These are phyloP conservation scores for Aspergillus sclerotialis DNA, from an alignment of 2,329 filamentous ascomycete genomes.

Conservation along the genomic window DNA sequence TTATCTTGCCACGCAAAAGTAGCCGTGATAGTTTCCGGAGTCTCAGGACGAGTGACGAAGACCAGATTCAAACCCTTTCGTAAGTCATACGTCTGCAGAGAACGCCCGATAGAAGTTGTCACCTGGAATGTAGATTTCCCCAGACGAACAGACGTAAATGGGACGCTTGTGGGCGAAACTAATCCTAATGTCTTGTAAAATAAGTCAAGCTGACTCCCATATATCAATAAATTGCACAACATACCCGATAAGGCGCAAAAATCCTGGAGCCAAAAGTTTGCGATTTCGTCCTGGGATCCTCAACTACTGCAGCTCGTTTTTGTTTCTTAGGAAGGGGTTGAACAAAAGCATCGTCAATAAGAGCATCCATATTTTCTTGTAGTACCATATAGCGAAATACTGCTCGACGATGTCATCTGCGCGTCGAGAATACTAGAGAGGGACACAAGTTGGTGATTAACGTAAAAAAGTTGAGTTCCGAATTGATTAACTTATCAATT, in stretches of 20 bases:
- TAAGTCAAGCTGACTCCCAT: constrained; percentile 1
- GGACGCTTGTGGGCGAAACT: constrained; percentile 82
- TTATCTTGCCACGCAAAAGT: constrained; percentile 81
- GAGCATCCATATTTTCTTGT: constrained; percentile 45
- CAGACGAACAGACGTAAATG: constrained; percentile 80
- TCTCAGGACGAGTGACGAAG: constrained; percentile 88
- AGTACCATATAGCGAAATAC: too few species aligned
- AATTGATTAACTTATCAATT: too few species aligned
- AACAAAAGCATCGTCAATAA: constrained; percentile 48
- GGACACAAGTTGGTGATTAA: too few species aligned
- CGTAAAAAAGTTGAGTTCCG: too few species aligned
- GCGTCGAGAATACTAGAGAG: too few species aligned
- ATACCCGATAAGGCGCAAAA: constrained; percentile 87
- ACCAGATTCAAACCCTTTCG: constrained; percentile 83
- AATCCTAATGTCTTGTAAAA: constrained; percentile 72
- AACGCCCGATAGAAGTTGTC: constrained; percentile 85
- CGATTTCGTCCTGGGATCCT: constrained; percentile 36
- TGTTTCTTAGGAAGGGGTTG: constrained; percentile 69
- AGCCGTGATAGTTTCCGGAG: constrained; percentile 76
- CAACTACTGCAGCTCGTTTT: constrained; percentile 46
- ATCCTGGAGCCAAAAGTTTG: constrained; percentile 61
- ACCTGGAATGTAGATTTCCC: constrained; percentile 96
- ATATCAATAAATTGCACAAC: constrained; percentile 21
- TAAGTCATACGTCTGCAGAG: constrained; percentile 92
- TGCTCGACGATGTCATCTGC: too few species aligned